Evolutionary conservation across 345 rosid genomes (phyloP).

Genomic region (Eutrema japonicum): DNA sequence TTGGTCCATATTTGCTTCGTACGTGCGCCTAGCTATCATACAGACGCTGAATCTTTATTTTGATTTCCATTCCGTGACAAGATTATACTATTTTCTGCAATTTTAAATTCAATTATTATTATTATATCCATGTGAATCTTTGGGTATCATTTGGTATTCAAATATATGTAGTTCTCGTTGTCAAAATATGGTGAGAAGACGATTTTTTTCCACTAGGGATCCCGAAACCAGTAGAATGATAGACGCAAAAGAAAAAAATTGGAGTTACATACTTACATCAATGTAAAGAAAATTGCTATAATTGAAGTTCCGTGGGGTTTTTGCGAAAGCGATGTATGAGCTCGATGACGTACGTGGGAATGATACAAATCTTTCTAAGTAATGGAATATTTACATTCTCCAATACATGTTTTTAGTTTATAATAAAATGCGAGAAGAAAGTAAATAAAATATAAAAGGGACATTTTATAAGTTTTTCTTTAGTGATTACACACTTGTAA

Average conservation of each 20-base stretch:
- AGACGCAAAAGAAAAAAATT: not conserved
- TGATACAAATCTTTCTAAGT: slow-evolving; percentile 25
- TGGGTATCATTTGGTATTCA: not conserved
- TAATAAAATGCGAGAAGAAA: not conserved
- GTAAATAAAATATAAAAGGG: slow-evolving; percentile 6
- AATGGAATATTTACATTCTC: slow-evolving; percentile 24
- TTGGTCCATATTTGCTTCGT: slow-evolving; percentile 41
- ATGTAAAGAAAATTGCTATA: slow-evolving; percentile 6
- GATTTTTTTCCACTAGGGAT: not conserved
- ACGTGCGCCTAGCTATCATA: slow-evolving; percentile 41
- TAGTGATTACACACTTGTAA: too few relatives aligned
- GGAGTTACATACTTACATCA: not conserved
- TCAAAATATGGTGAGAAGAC: not conserved
- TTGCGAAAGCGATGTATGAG: slow-evolving; percentile 25
- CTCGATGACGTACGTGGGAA: slow-evolving; percentile 43
- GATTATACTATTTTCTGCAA: not conserved
- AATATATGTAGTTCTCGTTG: not conserved
- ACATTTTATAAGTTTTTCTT: too few relatives aligned
- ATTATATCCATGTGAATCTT: not conserved
- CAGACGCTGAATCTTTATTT: slow-evolving; percentile 16
- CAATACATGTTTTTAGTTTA: slow-evolving; percentile 10
- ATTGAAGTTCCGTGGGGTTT: slow-evolving; percentile 19
- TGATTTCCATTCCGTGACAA: not conserved
- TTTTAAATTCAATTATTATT: not conserved
- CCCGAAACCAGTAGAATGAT: not conserved